phyloP scores from a whole-genome alignment of 2,329 filamentous ascomycete genomes.

The Tolypocladium guangdongense region DNA sequence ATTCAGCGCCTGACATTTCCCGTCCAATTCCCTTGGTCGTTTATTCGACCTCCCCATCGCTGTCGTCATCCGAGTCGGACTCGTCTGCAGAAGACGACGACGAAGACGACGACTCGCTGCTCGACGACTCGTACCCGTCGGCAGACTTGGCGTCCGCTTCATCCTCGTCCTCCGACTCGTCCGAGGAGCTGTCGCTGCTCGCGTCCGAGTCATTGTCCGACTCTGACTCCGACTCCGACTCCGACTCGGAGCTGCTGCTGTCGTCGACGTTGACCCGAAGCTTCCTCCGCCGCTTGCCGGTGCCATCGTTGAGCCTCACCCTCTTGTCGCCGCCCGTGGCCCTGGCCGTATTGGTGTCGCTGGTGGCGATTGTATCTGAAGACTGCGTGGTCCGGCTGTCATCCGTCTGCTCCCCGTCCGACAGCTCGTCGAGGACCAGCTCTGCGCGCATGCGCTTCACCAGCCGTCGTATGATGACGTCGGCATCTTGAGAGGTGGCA shows the following conservation, averaged over 20 bases:
- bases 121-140: slow-evolving; percentile 22
- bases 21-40: slow-evolving; percentile 2
- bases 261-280: slow-evolving; percentile 35
- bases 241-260: no score
- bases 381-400: slow-evolving; percentile 17
- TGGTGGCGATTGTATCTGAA: slow-evolving; percentile 17
- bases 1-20: neutral
- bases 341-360: slow-evolving; percentile 14
- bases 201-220: slow-evolving; percentile 14
- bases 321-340: slow-evolving; percentile 24
- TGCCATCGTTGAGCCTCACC: slow-evolving; percentile 33
- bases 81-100: slow-evolving; percentile 26
- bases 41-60: slow-evolving; percentile 2
- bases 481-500: slow-evolving; percentile 34
- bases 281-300: slow-evolving; percentile 41
- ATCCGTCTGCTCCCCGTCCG: slow-evolving; percentile 33
- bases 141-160: slow-evolving; percentile 5
- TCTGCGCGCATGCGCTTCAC: slow-evolving; percentile 55
- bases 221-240: slow-evolving; percentile 13
- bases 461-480: slow-evolving; percentile 41
- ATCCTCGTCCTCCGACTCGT: slow-evolving; percentile 24
- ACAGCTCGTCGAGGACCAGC: slow-evolving; percentile 44
- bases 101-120: slow-evolving; percentile 31
- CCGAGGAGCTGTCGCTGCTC: slow-evolving; percentile 26
- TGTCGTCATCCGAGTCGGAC: slow-evolving; percentile 20